A percentile compares a stretch with the other conserved stretches of the same genome.
Conservation (phyloP, 345 rosid species). For the Lumnitzera racemosa region DNA sequence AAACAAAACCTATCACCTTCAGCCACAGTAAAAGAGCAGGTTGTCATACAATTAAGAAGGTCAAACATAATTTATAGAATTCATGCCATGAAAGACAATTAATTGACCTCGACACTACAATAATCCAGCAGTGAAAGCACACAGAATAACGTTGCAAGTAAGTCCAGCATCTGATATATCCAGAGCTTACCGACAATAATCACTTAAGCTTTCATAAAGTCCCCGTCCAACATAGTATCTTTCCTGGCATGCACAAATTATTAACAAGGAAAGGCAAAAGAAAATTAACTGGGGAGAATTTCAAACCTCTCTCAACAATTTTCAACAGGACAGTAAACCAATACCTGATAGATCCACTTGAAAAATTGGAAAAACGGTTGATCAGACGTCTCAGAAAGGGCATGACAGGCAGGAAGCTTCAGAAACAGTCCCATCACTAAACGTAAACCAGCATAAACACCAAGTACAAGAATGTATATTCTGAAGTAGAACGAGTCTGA, state of each 20-base stretch:
- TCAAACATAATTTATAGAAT: no score
- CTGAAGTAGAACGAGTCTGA: constrained; percentile 67
- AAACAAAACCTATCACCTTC: neutral
- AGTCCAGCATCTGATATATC: neutral
- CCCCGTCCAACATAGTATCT: constrained; percentile 97
- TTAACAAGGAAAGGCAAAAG: no score
- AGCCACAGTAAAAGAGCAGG: neutral
- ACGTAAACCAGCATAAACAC: constrained; percentile 78
- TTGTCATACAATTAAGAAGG: neutral
- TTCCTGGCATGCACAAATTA: constrained; percentile 50
- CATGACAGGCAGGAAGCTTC: constrained; percentile 79
- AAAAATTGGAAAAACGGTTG: constrained; percentile 96
- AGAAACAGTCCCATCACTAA: constrained; percentile 53
- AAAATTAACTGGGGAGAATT: no score
- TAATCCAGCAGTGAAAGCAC: no score
- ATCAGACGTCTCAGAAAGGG: constrained; percentile 79
- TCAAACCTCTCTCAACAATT: no score
- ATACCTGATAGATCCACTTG: constrained; percentile 98
- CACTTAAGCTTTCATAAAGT: constrained; percentile 73
- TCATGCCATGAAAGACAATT: no score
- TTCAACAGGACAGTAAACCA: no score
- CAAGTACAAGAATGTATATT: constrained; percentile 81
- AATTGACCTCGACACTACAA: no score
- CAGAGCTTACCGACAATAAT: constrained; percentile 72
- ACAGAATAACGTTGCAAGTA: no score